A percentile compares a stretch with the other conserved stretches of the same genome.
phyloP scores from a whole-genome alignment of 768 basidiomycete species.

The Trametes maxima region DNA sequence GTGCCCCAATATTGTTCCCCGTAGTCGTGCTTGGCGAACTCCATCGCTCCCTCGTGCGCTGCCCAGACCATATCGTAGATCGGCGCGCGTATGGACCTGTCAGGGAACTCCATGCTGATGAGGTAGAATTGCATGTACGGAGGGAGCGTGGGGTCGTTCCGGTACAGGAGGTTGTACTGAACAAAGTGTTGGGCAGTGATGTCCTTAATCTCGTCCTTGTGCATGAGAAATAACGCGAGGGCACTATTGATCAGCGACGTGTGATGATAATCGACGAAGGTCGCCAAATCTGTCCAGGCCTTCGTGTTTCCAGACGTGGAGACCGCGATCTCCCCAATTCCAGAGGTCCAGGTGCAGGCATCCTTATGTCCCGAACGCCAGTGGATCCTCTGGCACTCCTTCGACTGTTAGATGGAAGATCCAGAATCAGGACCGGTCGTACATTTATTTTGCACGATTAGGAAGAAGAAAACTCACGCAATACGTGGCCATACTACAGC shows the following conservation, averaged over 20 bases:
- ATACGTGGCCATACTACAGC: too few relatives aligned
- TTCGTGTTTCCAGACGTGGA: neutral
- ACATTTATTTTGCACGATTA: too few relatives aligned
- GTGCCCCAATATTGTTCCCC: neutral
- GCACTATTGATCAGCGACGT: neutral
- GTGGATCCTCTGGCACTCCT: too few relatives aligned
- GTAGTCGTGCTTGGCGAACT: slow-evolving; percentile 7
- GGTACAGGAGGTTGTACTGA: neutral
- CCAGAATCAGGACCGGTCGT: too few relatives aligned
- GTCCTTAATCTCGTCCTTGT: neutral
- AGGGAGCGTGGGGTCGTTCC: neutral
- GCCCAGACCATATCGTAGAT: neutral
- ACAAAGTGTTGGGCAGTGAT: neutral
- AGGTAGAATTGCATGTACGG: neutral
- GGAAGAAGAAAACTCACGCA: too few relatives aligned
- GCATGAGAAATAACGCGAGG: neutral
- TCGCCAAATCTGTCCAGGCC: slow-evolving; percentile 4
- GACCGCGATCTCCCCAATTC: neutral
- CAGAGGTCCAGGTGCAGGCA: too few relatives aligned
- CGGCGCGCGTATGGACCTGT: neutral
- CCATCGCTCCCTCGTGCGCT: neutral
- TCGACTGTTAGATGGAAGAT: too few relatives aligned
- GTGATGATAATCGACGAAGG: slow-evolving; percentile 6
- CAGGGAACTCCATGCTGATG: neutral
- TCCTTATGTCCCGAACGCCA: too few relatives aligned